Evolutionary conservation across 1,139 yeast species (phyloP).

Genomic region (Suhomyces kunorum): DNA sequence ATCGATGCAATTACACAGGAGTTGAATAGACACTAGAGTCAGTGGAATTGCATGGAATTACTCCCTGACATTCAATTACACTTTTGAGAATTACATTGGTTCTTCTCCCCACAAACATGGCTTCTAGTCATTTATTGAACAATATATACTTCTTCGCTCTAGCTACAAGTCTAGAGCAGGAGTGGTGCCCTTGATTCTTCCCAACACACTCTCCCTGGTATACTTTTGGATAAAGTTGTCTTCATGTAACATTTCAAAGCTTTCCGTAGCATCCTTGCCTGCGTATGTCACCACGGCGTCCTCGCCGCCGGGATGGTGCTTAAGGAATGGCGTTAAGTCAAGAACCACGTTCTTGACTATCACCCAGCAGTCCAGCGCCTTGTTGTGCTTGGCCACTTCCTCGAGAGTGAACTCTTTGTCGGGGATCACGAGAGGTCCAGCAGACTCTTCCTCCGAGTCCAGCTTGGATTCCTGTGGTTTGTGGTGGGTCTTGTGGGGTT

Average conservation of each 20-base stretch:
- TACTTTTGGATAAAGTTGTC: constrained; percentile 54
- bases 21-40: too few relatives aligned
- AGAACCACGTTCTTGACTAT: constrained; percentile 81
- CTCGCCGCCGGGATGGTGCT: constrained; percentile 88
- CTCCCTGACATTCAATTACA: too few relatives aligned
- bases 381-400: constrained; percentile 67
- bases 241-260: constrained; percentile 65
- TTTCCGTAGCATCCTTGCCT: constrained; percentile 88
- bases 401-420: constrained; percentile 46
- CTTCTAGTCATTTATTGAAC: too few relatives aligned
- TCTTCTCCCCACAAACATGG: too few relatives aligned
- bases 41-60: too few relatives aligned
- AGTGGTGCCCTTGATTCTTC: constrained; percentile 47
- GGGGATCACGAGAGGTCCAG: constrained; percentile 37
- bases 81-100: too few relatives aligned
- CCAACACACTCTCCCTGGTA: constrained; percentile 49
- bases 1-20: too few relatives aligned
- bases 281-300: constrained; percentile 73
- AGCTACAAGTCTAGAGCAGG: constrained; percentile 38
- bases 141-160: constrained; percentile 2
- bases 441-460: not conserved
- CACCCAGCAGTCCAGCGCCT: constrained; percentile 77
- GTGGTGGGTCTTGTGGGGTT: too few relatives aligned
- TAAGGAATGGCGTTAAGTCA: constrained; percentile 76
- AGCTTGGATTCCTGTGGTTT: not conserved